Conservation (phyloP, 352 stramenopile species). For the Globisporangium okanoganense region DNA sequence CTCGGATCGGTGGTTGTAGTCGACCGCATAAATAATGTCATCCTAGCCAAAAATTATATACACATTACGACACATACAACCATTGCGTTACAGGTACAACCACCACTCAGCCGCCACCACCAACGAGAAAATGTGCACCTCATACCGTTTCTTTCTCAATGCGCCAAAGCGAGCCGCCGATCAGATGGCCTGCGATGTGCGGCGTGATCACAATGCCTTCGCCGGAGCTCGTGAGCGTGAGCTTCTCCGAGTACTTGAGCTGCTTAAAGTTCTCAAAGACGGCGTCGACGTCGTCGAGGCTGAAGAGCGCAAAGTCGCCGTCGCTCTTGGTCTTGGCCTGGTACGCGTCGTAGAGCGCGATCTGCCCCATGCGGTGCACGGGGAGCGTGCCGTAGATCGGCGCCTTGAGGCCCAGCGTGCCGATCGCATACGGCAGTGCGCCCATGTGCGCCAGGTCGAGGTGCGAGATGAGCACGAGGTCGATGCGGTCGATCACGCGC, state of each 20-base stretch:
- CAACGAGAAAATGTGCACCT: neutral
- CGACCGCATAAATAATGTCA: slow-evolving; percentile 91
- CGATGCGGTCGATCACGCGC: slow-evolving; percentile 79
- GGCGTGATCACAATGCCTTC: slow-evolving; percentile 92
- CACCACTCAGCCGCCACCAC: neutral
- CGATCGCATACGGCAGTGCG: slow-evolving; percentile 86
- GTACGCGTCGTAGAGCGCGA: slow-evolving; percentile 95
- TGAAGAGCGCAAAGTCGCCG: slow-evolving; percentile 88
- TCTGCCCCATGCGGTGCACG: slow-evolving; percentile 96
- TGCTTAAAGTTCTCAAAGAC: slow-evolving; percentile 92
- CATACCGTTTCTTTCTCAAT: slow-evolving; percentile 92
- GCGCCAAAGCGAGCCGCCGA: slow-evolving; percentile 93
- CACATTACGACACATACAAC: neutral
- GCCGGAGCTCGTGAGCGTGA: slow-evolving; percentile 80
- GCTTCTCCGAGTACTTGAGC: slow-evolving; percentile 95
- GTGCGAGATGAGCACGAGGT: slow-evolving; percentile 90
- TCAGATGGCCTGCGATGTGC: slow-evolving; percentile 92
- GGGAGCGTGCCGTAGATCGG: slow-evolving; percentile 94
- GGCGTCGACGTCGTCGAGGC: slow-evolving; percentile 92
- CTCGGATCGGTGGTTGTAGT: slow-evolving; percentile 95
- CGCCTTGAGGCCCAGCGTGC: slow-evolving; percentile 77
- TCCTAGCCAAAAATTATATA: slow-evolving; percentile 39
- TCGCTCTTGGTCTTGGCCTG: slow-evolving; percentile 91
- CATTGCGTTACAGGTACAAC: neutral
- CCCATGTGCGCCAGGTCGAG: slow-evolving; percentile 89